Conservation (phyloP, 129 eudicot species). For the Flaveria ramosissima region DNA sequence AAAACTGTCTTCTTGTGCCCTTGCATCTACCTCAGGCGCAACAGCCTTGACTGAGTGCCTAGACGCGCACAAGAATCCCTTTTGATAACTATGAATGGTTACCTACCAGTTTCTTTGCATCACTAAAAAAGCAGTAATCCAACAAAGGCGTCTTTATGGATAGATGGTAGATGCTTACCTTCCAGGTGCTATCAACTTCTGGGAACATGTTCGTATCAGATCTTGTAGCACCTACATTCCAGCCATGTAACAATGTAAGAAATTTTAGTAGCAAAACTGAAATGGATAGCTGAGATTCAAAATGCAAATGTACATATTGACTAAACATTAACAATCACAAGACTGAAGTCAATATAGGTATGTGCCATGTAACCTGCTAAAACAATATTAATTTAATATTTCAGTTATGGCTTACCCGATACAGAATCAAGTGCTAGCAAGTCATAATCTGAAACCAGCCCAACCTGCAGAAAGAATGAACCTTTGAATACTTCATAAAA, state of each 20-base stretch:
- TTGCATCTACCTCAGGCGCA: background rate
- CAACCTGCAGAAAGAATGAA: constrained; percentile 66
- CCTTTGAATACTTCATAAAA: constrained; percentile 20
- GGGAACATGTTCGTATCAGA: constrained; percentile 81
- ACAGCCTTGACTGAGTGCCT: background rate
- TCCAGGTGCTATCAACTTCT: constrained; percentile 95
- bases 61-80: background rate
- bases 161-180: constrained; percentile 50
- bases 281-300: background rate
- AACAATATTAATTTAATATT: constrained; percentile 7
- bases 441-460: constrained; percentile 96
- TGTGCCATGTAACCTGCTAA: constrained; percentile 10
- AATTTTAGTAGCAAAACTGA: constrained; percentile 14
- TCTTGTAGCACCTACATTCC: constrained; percentile 52
- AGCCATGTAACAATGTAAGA: constrained; percentile 3
- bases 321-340: background rate
- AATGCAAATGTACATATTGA: background rate
- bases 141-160: background rate
- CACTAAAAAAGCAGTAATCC: background rate
- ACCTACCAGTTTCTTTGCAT: background rate
- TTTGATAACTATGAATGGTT: background rate
- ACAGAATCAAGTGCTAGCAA: constrained; percentile 87
- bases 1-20: background rate
- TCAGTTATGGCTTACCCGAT: constrained; percentile 55
- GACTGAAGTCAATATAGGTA: background rate